Percentiles rank a stretch among this genome's conserved stretches.
Evolutionary conservation across 2,329 filamentous ascomycete species (phyloP).

Genomic region (Penicillium concentricum): DNA sequence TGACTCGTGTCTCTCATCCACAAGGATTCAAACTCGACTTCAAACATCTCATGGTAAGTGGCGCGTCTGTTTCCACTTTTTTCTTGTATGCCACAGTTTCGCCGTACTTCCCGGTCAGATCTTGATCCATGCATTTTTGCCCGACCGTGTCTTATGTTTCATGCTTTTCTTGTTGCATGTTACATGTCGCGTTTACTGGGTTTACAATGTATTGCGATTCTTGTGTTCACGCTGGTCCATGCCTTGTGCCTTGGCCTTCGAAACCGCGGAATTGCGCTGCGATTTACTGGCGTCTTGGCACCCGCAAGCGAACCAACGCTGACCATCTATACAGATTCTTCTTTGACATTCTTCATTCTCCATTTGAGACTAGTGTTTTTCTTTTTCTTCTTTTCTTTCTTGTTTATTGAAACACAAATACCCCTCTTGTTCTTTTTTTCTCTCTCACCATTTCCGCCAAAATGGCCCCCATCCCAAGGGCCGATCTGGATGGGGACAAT

Average conservation of each 20-base stretch:
- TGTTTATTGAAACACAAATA: neutral
- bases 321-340: constrained; percentile 30
- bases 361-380: constrained; percentile 4
- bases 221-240: constrained; percentile 11
- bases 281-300: constrained; percentile 33
- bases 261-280: constrained; percentile 14
- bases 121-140: constrained; percentile 29
- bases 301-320: constrained; percentile 36
- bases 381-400: neutral
- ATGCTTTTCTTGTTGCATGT: neutral
- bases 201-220: neutral
- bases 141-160: constrained; percentile 24
- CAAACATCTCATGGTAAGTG: constrained; percentile 20
- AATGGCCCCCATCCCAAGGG: constrained; percentile 37
- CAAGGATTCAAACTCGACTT: neutral
- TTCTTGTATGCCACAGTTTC: constrained; percentile 9
- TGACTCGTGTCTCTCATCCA: neutral
- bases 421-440: constrained; percentile 4
- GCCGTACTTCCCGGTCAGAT: constrained; percentile 23
- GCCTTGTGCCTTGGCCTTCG: constrained; percentile 7
- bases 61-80: constrained; percentile 4
- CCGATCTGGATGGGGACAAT: constrained; percentile 36
- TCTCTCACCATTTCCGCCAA: constrained; percentile 1
- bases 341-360: constrained; percentile 9
- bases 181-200: neutral